Base-by-base conservation (phyloP, 202 grass and related monocot species). In the Setaria italica region DNA sequence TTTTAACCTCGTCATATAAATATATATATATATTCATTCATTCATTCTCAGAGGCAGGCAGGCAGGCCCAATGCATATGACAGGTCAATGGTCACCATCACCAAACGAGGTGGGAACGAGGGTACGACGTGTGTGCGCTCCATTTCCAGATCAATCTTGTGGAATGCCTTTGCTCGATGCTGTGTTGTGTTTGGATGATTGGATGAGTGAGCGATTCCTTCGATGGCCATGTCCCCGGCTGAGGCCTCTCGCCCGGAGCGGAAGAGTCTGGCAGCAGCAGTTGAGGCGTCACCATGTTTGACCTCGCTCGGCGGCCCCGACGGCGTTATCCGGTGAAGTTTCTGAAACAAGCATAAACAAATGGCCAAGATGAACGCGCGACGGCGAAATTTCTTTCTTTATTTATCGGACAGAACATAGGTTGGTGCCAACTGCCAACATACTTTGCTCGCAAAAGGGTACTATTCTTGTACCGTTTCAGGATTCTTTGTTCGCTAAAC, bases 281-380 rank as follows among this genome's bases (percentile, higher is more conserved):
- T 32, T 66, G 70, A 70, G 59, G 81, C 70, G 57, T 84, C 80
- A 34, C 55, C 62, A 9, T 20, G 77, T 63, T 80, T 66, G 62
- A 80, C 78, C 78, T 67, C 39, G 34, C 34, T 25, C 17, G 45
- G 17, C 11, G 15, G 42, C 41, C 76, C 16, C 6, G 9, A 17
- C 35, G 7, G 53, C 7, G 1, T 71, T 59, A 72, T 47, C 39
- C 25, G 39, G 67, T 67, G 67, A 82, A 72, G 80, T 42, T 81
- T 70, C 65, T 13, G 3, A 57, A 30, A 33, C 53, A 20, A 47
- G 42, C 67, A 13, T 33, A 73, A 62, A 82, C 41, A 72, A 49
- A 62, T 14, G 39, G 13, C 80, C 1, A 21, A 60, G 29, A 49
- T 29, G 5, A 37, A 13, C 2, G 21, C 21, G 5, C 17, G 8